Percentiles rank a stretch among this genome's conserved stretches.
Evolutionary conservation across 2,329 filamentous ascomycete species (phyloP).

Genomic region (Hymenotorrendiella dingleyae): DNA sequence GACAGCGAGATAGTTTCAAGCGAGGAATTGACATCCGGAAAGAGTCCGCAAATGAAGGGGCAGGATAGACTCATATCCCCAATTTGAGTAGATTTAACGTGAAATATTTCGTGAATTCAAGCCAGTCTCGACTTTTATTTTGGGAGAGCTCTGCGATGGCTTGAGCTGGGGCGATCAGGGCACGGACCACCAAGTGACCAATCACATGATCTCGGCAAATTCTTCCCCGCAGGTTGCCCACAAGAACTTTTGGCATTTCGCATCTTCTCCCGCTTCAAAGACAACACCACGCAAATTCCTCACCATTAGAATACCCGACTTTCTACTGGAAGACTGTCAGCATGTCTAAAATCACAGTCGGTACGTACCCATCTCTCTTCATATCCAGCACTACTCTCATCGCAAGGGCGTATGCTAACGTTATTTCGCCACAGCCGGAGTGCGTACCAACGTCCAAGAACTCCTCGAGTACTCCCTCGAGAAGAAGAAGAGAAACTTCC

Average conservation of each 20-base stretch:
- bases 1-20: too few relatives aligned
- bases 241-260: background rate
- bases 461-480: constrained; percentile 92
- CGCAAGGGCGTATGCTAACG: background rate
- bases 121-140: background rate
- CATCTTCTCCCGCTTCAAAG: background rate
- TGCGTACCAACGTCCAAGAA: constrained; percentile 88
- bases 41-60: too few relatives aligned
- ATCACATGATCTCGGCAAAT: background rate
- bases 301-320: constrained; percentile 64
- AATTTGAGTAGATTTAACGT: background rate
- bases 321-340: constrained; percentile 85
- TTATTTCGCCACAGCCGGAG: constrained; percentile 65
- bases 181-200: background rate
- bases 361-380: constrained; percentile 37
- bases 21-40: too few relatives aligned
- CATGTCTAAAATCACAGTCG: constrained; percentile 84
- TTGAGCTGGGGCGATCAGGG: background rate
- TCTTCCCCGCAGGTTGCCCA: background rate
- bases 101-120: background rate
- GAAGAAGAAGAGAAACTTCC: constrained; percentile 97
- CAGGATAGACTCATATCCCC: too few relatives aligned
- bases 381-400: background rate
- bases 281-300: constrained; percentile 40
- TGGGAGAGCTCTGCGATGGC: background rate